Evolutionary conservation across 2,329 filamentous ascomycete species (phyloP).

Genomic region (Aspergillus jensenii): DNA sequence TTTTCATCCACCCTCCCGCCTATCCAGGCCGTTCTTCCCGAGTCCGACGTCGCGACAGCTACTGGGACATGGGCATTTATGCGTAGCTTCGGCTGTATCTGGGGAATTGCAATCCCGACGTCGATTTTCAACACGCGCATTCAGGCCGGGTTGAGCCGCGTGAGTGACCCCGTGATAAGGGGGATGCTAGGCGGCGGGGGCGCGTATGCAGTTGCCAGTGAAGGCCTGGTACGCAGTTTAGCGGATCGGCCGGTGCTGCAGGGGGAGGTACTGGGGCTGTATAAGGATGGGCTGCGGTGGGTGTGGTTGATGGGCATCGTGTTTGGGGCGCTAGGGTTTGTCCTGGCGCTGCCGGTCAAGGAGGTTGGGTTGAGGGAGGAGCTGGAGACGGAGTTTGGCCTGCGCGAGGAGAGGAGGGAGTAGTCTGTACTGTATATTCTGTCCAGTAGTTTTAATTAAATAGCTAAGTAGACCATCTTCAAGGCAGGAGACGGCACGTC

Average conservation of each 20-base stretch:
- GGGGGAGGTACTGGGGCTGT: constrained; percentile 8
- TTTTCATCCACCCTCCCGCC: neutral
- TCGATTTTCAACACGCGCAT: neutral
- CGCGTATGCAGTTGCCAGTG: constrained; percentile 22
- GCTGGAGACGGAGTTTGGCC: constrained; percentile 15
- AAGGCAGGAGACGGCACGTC: too few relatives aligned
- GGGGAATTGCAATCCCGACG: neutral
- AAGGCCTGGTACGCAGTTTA: constrained; percentile 9
- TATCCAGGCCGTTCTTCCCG: neutral
- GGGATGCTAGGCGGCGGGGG: constrained; percentile 15
- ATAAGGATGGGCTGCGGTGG: constrained; percentile 12
- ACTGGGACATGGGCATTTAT: constrained; percentile 7
- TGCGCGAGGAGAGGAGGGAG: neutral
- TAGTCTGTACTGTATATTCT: too few relatives aligned
- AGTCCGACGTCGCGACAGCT: neutral
- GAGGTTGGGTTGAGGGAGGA: constrained; percentile 16
- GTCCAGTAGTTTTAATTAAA: too few relatives aligned
- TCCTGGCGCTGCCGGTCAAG: constrained; percentile 16
- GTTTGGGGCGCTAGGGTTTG: constrained; percentile 18
- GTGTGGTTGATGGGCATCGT: constrained; percentile 18
- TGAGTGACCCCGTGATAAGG: constrained; percentile 13
- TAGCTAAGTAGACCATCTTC: too few relatives aligned
- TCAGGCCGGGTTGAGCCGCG: neutral
- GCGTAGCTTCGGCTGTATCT: constrained; percentile 3
- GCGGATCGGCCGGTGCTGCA: neutral